phyloP scores from a whole-genome alignment of 192 early-diverging fungal genomes.

The Powellomyces hirtus region DNA sequence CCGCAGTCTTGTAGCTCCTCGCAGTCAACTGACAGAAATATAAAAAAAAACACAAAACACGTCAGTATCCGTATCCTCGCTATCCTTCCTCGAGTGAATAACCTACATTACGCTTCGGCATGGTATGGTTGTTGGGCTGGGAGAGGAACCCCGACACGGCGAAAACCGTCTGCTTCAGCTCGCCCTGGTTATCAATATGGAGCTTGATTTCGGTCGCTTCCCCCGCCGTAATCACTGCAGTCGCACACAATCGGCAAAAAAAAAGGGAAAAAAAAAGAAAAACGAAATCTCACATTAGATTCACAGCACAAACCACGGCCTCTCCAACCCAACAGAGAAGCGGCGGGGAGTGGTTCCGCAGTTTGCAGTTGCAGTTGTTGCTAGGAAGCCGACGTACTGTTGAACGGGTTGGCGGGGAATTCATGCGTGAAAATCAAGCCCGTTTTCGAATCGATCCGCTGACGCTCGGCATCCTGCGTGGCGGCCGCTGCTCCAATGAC shows the following conservation, averaged over 20 bases:
- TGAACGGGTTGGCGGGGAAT: conserved; percentile 23
- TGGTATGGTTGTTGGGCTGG: conserved; percentile 8
- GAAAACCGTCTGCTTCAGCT: conserved; percentile 12
- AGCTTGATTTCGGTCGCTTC: conserved; percentile 7
- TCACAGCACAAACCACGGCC: too few species aligned
- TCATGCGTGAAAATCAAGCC: conserved; percentile 17
- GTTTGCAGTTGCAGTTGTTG: too few species aligned
- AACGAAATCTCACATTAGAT: too few species aligned
- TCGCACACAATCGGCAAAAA: background rate
- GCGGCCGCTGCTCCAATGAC: background rate
- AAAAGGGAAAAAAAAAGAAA: too few species aligned
- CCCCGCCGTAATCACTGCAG: conserved; percentile 13
- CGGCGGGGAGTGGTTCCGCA: too few species aligned
- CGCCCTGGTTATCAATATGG: conserved; percentile 17
- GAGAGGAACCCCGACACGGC: conserved; percentile 15
- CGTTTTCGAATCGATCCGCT: background rate
- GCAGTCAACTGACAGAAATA: conserved; percentile 27
- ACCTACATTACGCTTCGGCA: conserved; percentile 21
- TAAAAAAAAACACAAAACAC: background rate
- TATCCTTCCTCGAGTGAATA: background rate
- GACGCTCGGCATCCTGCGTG: background rate
- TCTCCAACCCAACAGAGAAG: background rate
- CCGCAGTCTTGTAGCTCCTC: conserved; percentile 29
- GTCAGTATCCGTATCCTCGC: background rate
- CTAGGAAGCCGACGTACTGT: conserved; percentile 7